These are phyloP conservation scores for Arbutus unedo DNA, from an alignment of 148 eudicot genomes.

Conservation along the genomic window DNA sequence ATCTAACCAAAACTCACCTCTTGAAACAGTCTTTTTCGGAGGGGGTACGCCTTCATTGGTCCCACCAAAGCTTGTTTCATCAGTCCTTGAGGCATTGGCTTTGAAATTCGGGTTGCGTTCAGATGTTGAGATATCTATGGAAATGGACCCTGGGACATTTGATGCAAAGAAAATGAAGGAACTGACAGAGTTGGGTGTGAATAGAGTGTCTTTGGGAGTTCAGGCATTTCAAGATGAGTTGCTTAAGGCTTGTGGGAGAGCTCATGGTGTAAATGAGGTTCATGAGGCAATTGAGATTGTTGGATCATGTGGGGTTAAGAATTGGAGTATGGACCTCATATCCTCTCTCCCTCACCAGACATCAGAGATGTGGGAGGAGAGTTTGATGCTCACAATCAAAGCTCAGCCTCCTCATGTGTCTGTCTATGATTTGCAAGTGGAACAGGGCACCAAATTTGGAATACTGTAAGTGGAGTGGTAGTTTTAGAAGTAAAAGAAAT, in stretches of 20 bases:
- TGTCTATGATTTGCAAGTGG: constrained; percentile 93
- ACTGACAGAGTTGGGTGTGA: constrained; percentile 69
- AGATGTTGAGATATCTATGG: constrained; percentile 82
- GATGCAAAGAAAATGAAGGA: constrained; percentile 50
- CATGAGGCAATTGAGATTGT: constrained; percentile 72
- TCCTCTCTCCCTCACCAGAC: constrained; percentile 96
- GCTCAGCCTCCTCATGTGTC: constrained; percentile 78
- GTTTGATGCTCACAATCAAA: constrained; percentile 57
- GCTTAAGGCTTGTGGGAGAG: constrained; percentile 88
- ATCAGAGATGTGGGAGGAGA: constrained; percentile 85
- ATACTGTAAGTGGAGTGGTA: constrained; percentile 50
- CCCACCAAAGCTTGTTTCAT: constrained; percentile 63
- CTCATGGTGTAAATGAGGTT: constrained; percentile 76
- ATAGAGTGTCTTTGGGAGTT: constrained; percentile 89
- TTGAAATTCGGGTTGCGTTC: constrained; percentile 54
- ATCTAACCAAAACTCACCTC: constrained; percentile 56
- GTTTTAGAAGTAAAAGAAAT: neutral
- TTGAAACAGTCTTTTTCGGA: constrained; percentile 83
- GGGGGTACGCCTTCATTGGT: constrained; percentile 98
- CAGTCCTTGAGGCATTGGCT: constrained; percentile 51
- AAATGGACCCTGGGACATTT: constrained; percentile 98
- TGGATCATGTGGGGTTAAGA: constrained; percentile 58
- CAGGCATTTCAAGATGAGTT: constrained; percentile 92
- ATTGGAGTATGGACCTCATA: constrained; percentile 94
- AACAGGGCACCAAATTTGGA: constrained; percentile 84